Percentiles rank a stretch among this genome's conserved stretches.
Evolutionary conservation across 23 red algal genomes (phyloP).

Genomic region (Gracilaria gracilis): DNA sequence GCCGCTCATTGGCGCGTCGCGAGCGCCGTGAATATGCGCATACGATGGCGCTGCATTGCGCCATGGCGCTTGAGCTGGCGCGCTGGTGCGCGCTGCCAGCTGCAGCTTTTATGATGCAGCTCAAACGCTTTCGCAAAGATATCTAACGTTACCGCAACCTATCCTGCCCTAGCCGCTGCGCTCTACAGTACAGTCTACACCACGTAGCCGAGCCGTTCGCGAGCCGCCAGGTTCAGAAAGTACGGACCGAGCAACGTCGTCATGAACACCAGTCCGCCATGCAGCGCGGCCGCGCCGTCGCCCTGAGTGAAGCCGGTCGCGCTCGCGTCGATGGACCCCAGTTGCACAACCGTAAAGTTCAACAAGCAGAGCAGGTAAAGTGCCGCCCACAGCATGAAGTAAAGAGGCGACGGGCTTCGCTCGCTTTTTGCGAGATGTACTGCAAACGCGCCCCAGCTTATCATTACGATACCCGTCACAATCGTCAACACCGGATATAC

Average conservation of each 20-base stretch:
- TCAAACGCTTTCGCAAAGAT: too few species aligned
- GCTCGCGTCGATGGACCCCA: conserved; percentile 28
- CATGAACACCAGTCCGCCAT: conserved; percentile 65
- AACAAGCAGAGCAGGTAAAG: conserved; percentile 50
- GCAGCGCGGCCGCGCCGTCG: conserved; percentile 54
- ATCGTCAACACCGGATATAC: conserved; percentile 54
- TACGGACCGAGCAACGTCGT: conserved; percentile 44
- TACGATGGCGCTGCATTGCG: background rate
- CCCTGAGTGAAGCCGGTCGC: background rate
- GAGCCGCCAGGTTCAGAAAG: conserved; percentile 2
- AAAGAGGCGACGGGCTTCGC: conserved; percentile 8
- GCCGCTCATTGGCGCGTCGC: conserved; percentile 1
- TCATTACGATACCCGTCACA: conserved; percentile 67
- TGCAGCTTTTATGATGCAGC: background rate
- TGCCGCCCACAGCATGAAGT: conserved; percentile 14
- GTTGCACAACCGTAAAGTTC: conserved; percentile 76
- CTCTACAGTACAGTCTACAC: background rate
- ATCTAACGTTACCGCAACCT: too few species aligned
- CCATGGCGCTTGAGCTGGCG: background rate
- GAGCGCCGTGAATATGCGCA: conserved; percentile 13
- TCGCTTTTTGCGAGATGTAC: background rate
- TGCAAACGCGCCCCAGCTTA: conserved; percentile 21
- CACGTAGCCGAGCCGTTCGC: background rate
- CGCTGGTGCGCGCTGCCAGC: background rate
- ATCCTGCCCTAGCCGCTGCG: too few species aligned